Base-by-base conservation (phyloP, 2,329 filamentous ascomycete species). In the Verticillium longisporum region DNA sequence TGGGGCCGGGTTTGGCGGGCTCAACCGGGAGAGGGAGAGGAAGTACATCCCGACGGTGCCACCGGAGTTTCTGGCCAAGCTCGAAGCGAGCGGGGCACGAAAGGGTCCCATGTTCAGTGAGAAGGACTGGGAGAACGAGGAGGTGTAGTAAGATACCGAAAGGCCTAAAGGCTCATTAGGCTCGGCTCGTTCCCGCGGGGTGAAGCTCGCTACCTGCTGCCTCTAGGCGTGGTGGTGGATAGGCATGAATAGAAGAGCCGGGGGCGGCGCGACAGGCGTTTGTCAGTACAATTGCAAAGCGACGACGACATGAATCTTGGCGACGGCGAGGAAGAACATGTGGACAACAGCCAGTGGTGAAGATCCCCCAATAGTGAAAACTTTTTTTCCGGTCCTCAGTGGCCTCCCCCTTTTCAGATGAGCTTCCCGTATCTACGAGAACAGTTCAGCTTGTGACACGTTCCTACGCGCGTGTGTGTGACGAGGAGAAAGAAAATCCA, bases 11-110 rank as follows among this genome's bases (percentile, higher is more conserved):
- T 95, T 98, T 70, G 95, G 95, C 5, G 95, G 95, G 0, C 80
- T 95, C 56, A 97, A 99, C 76, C 84, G 90, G 64, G 95, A 98
- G 75, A 83, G 92, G 61, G 95, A 96, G 74, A 83, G 92, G 66
- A 97, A 97, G 76, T 99, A 99, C 73, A 96, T 97, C 55, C 95
- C 95, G 2, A 96, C 91, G 0, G 91, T 99, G 59, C 94, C 95
- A 18, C 89, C 93, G 0, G 95, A 99, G 75, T 97, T 98, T 71
- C 78, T 99, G 63, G 87, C 89, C 63, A 96, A 92, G 77, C 80
- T 99, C 56, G 94, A 97, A 73, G 76, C 80, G 57, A 80, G 75
- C 63, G 81, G 79, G 6, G 76, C 74, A 62, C 75, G 78, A 33
- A 81, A 75, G 67, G 76, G 78, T 50, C 83, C 83, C 21, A 83